A percentile compares a stretch with the other conserved stretches of the same genome.
Conservation (phyloP, 2,329 filamentous ascomycete genomes). For the Epichloe gansuensis region DNA sequence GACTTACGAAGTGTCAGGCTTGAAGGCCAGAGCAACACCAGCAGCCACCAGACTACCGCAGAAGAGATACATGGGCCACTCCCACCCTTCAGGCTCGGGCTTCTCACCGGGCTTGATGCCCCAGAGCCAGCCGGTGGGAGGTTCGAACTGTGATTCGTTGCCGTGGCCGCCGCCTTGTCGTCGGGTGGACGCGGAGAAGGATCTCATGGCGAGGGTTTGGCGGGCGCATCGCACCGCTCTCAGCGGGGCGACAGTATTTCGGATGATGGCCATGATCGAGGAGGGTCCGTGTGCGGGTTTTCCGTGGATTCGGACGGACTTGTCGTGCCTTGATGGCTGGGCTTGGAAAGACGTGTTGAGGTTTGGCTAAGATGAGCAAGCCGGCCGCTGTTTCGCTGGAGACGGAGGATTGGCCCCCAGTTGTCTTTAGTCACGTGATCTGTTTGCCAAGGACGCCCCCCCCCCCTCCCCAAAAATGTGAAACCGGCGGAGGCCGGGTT, state of each 20-base stretch:
- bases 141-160: constrained; percentile 70
- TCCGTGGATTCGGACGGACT: constrained; percentile 12
- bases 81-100: constrained; percentile 93
- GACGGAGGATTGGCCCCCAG: neutral
- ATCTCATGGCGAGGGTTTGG: constrained; percentile 21
- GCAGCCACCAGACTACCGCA: constrained; percentile 65
- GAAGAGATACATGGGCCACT: constrained; percentile 72
- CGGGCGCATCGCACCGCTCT: constrained; percentile 25
- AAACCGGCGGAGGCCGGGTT: neutral
- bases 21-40: constrained; percentile 78
- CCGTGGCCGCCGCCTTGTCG: constrained; percentile 27
- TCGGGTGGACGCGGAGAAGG: constrained; percentile 33
- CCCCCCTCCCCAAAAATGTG: too few species aligned
- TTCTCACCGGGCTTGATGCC: constrained; percentile 92
- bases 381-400: neutral
- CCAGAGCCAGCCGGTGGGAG: constrained; percentile 84
- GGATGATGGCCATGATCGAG: constrained; percentile 23
- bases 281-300: constrained; percentile 1
- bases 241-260: constrained; percentile 23
- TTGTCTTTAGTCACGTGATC: neutral
- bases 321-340: constrained; percentile 18
- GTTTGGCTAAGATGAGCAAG: neutral
- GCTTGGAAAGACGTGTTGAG: neutral
- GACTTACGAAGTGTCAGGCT: constrained; percentile 96
- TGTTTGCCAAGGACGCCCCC: neutral